Conservation (phyloP, 352 stramenopile species). For the Plasmopara viticola region DNA sequence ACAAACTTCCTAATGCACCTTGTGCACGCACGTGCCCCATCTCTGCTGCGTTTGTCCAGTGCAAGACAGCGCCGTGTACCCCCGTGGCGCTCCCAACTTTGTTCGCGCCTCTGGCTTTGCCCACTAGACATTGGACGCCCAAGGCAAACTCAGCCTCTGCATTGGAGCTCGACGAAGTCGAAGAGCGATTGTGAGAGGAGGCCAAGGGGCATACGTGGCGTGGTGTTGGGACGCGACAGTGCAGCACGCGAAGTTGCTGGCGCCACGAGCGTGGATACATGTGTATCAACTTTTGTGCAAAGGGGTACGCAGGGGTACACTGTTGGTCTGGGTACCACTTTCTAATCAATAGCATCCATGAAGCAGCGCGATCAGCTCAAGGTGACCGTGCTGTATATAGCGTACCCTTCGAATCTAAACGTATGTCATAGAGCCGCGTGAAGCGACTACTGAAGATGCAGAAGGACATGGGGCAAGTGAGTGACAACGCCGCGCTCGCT, state of each 20-base stretch:
- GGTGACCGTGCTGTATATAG: conserved; percentile 17
- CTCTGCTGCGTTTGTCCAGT: conserved; percentile 76
- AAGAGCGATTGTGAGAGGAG: conserved; percentile 5
- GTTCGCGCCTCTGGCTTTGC: conserved; percentile 23
- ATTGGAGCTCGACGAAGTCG: conserved; percentile 4
- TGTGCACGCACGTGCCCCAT: conserved; percentile 61
- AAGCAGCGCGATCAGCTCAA: conserved; percentile 54
- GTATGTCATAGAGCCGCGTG: conserved; percentile 36
- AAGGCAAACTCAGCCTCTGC: conserved; percentile 52
- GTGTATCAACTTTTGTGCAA: background rate
- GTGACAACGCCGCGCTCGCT: conserved; percentile 37
- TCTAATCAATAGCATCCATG: background rate
- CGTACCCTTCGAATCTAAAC: background rate
- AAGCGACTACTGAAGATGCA: conserved; percentile 61
- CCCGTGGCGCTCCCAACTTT: conserved; percentile 27
- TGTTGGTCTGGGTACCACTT: no score
- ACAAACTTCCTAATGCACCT: conserved; percentile 65
- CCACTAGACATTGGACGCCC: conserved; percentile 53
- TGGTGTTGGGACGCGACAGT: conserved; percentile 12
- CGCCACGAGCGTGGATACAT: conserved; percentile 9
- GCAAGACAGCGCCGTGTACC: conserved; percentile 50
- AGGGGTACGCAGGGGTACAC: no score
- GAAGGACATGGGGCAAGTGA: conserved; percentile 69
- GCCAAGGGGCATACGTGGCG: conserved; percentile 1
- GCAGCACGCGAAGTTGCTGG: conserved; percentile 12